phyloP scores from a whole-genome alignment of 495 filamentous ascomycete species.

The Penicillium maclennaniae region DNA sequence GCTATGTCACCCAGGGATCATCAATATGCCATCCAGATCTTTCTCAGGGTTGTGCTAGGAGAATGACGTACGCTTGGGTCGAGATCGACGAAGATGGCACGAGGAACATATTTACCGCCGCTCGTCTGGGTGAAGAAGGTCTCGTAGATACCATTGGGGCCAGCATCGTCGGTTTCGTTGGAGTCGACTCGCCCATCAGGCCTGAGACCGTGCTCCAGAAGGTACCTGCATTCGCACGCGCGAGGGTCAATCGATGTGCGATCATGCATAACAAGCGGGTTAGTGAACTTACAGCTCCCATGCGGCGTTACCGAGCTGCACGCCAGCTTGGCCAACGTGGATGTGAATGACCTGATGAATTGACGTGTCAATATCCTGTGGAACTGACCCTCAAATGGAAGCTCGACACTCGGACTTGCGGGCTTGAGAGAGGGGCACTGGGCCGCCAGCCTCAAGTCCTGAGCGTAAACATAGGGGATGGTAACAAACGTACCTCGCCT shows the following conservation, averaged over 20 bases:
- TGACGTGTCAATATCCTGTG: slow-evolving; percentile 6
- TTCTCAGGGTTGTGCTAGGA: slow-evolving; percentile 6
- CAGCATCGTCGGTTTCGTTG: slow-evolving; percentile 53
- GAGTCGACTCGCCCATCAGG: slow-evolving; percentile 68
- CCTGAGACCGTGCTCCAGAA: slow-evolving; percentile 85
- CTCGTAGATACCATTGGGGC: slow-evolving; percentile 70
- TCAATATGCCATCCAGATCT: background rate
- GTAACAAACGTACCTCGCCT: slow-evolving; percentile 30
- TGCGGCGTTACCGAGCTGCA: slow-evolving; percentile 88
- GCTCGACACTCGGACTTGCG: too few species aligned
- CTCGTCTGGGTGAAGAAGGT: slow-evolving; percentile 91
- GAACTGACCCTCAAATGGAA: too few species aligned
- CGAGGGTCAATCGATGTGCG: background rate
- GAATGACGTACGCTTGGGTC: slow-evolving; percentile 54
- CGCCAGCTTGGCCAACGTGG: slow-evolving; percentile 90
- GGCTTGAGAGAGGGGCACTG: slow-evolving; percentile 19
- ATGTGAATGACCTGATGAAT: slow-evolving; percentile 71
- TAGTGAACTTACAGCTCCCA: slow-evolving; percentile 83
- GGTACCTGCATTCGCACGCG: slow-evolving; percentile 56
- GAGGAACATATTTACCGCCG: slow-evolving; percentile 81
- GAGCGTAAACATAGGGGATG: background rate
- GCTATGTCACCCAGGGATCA: slow-evolving; percentile 30
- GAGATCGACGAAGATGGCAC: slow-evolving; percentile 53
- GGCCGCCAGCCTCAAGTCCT: slow-evolving; percentile 13
- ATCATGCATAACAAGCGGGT: slow-evolving; percentile 35